Evolutionary conservation across 345 rosid species (phyloP), one percentile per base, ranked within the genome.

Genomic region (Pistacia integerrima): DNA sequence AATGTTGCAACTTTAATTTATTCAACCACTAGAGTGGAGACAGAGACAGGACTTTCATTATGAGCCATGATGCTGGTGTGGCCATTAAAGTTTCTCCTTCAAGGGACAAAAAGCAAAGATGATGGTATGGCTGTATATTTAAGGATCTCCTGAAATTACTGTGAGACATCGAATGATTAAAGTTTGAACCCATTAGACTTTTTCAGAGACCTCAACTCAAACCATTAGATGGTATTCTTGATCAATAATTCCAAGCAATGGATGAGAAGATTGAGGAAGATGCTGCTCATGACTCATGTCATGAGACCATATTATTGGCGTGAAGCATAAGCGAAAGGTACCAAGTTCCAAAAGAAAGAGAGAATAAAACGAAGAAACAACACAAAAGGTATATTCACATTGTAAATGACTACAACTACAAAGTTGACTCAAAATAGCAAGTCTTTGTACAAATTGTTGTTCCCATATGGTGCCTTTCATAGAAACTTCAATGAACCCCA

Each of bases 381-480:
- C 61, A n/a, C 51, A 70, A 52, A 63, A 22, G 36, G 18, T 8
- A 13, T 73, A 69, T 76, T 59, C 57, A 76, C 85, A 77, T 28
- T 35, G 62, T 52, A 33, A 69, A 64, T 8, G 11, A 30, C 55
- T 12, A 41, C 55, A 38, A 30, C 48, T 12, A 41, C 55, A 38
- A 4, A 18, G 36, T 59, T n/a, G 22, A 80, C 80, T 68, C 74
- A 13, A 80, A 41, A 62, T 49, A 41, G 41, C 73, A 73, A 64
- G 83, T 76, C 67, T 68, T 76, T 88, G 82, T 86, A 88, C 85
- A 86, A 61, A 72, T 77, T 82, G 68, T 76, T 63, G 8, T 41
- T 58, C 60, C 60, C 72, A 56, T 33, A 72, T 59, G 76, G 78
- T 76, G 57, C 78, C 41, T 38, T 38, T 55, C 77, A 38, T 41